Conservation (phyloP, 148 eudicot genomes). For the Silene latifolia region DNA sequence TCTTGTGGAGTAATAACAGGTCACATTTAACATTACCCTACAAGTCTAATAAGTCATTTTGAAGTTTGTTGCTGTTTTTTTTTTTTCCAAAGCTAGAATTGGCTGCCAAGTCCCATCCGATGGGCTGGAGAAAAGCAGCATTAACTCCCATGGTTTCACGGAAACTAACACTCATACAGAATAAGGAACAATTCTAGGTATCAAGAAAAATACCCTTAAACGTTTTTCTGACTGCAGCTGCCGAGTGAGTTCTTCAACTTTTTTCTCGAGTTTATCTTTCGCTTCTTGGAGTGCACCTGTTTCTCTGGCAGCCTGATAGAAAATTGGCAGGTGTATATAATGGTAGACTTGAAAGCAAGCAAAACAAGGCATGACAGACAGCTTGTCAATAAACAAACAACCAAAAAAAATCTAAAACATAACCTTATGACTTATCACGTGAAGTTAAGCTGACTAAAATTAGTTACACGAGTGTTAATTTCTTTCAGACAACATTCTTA, state of each 20-base stretch:
- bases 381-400: slow-evolving; percentile 4
- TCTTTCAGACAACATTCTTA: not conserved
- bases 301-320: slow-evolving; percentile 72
- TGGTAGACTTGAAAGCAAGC: not conserved
- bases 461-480: not conserved
- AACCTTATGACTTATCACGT: not conserved
- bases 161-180: not conserved
- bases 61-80: not conserved
- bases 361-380: slow-evolving; percentile 4
- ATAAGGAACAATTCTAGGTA: not conserved
- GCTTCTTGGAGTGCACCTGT: slow-evolving; percentile 82
- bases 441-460: not conserved
- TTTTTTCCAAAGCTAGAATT: not conserved
- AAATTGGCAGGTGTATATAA: slow-evolving; percentile 18
- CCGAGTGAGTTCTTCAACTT: slow-evolving; percentile 78
- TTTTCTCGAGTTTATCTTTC: slow-evolving; percentile 84
- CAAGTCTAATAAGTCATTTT: not conserved
- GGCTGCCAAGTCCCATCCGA: not conserved
- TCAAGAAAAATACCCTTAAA: slow-evolving; percentile 54
- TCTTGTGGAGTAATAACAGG: not conserved
- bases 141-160: not conserved
- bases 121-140: not conserved
- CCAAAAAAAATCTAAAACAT: not conserved
- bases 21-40: not conserved
- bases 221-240: slow-evolving; percentile 82